These are phyloP conservation scores for Fragilaria radians DNA, from an alignment of 108 stramenopile species.

Conservation along the genomic window DNA sequence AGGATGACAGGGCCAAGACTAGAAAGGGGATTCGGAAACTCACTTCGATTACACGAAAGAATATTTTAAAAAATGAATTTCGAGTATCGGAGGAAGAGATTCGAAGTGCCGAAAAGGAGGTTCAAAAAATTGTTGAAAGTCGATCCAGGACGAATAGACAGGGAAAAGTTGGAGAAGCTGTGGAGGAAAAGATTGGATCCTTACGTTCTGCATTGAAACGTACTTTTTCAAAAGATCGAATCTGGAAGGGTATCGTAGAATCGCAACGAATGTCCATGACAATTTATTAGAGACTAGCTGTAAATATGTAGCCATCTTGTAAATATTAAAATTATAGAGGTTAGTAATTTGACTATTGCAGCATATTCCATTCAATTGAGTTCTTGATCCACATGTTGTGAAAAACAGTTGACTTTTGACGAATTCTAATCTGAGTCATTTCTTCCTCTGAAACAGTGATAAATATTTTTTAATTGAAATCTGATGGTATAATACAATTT, in stretches of 20 bases:
- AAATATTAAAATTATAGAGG: too few species aligned
- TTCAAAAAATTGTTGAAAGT: conserved; percentile 17
- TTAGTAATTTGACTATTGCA: too few species aligned
- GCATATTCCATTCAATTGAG: too few species aligned
- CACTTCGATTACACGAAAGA: conserved; percentile 35
- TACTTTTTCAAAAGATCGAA: conserved; percentile 2
- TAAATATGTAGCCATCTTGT: too few species aligned
- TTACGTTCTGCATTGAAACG: conserved; percentile 6
- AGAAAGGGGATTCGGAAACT: conserved; percentile 13
- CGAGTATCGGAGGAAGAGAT: conserved; percentile 34
- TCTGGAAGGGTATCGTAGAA: neutral
- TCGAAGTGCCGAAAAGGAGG: conserved; percentile 26
- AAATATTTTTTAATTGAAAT: too few species aligned
- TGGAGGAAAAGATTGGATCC: conserved; percentile 9
- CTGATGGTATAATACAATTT: too few species aligned
- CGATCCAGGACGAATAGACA: conserved; percentile 16
- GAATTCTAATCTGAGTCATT: too few species aligned
- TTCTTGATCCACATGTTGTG: too few species aligned
- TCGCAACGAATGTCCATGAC: neutral
- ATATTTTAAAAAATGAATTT: conserved; percentile 31
- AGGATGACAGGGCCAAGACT: conserved; percentile 17
- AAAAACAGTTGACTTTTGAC: too few species aligned
- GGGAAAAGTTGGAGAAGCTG: conserved; percentile 6
- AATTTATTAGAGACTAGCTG: too few species aligned
- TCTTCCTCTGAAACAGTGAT: too few species aligned